Evolutionary conservation across 2,329 filamentous ascomycete genomes (phyloP).

Genomic region (Ascochyta koolunga): DNA sequence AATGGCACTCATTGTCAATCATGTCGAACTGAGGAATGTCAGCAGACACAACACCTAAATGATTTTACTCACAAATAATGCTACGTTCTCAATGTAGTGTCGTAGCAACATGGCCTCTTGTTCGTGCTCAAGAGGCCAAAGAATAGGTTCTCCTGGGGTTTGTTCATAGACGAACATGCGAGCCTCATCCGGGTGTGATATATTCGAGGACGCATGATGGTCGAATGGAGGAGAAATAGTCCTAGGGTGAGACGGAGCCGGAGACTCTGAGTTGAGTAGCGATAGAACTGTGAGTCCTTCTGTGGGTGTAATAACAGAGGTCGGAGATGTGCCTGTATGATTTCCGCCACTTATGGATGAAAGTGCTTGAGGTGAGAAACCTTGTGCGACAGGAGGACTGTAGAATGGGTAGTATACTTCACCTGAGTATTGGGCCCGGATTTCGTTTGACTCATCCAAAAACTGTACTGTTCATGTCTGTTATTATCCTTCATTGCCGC

Average conservation of each 20-base stretch:
- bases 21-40: slow-evolving; percentile 40
- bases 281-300: slow-evolving; percentile 44
- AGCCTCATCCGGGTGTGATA: slow-evolving; percentile 14
- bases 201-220: slow-evolving; percentile 12
- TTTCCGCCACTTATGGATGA: slow-evolving; percentile 24
- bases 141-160: slow-evolving; percentile 34
- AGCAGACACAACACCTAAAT: neutral
- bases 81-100: slow-evolving; percentile 47
- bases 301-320: slow-evolving; percentile 30
- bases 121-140: slow-evolving; percentile 46
- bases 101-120: slow-evolving; percentile 47
- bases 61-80: slow-evolving; percentile 39
- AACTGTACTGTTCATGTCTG: slow-evolving; percentile 39
- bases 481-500: slow-evolving; percentile 13
- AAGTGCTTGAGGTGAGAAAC: slow-evolving; percentile 14
- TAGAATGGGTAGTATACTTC: slow-evolving; percentile 26
- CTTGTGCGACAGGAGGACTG: slow-evolving; percentile 15
- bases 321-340: slow-evolving; percentile 23
- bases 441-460: slow-evolving; percentile 43
- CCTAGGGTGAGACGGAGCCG: slow-evolving; percentile 22
- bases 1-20: slow-evolving; percentile 43
- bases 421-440: slow-evolving; percentile 39
- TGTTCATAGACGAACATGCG: slow-evolving; percentile 40
- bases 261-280: slow-evolving; percentile 43
- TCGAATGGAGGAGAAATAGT: slow-evolving; percentile 25